Conservation (phyloP, 179 eudicot species). For the Silene coronaria region DNA sequence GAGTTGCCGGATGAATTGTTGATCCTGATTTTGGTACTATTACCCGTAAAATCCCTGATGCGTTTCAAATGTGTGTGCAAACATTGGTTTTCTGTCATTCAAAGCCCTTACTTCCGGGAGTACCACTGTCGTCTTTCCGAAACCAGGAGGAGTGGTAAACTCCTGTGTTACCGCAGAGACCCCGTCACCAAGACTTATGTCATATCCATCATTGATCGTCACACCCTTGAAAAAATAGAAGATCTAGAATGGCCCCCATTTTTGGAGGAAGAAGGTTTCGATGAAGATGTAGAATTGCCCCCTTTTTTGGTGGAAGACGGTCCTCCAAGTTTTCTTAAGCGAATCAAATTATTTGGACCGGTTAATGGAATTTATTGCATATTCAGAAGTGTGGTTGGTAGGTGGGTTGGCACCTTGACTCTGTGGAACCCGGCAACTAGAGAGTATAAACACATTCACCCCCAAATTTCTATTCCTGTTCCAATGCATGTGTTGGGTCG, state of each 20-base stretch:
- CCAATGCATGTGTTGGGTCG: not conserved
- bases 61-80: not conserved
- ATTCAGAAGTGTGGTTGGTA: not conserved
- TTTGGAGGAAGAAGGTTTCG: not conserved
- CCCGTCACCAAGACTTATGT: not conserved
- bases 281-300: not conserved
- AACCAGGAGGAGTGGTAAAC: not conserved
- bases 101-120: not conserved
- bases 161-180: slow-evolving; percentile 2
- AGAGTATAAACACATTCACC: slow-evolving; percentile 1
- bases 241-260: slow-evolving; percentile 9
- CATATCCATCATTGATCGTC: not conserved
- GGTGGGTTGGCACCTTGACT: not conserved
- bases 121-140: not conserved
- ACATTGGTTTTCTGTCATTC: slow-evolving; percentile 2
- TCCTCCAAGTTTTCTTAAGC: not conserved
- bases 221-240: slow-evolving; percentile 1
- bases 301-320: not conserved
- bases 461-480: not conserved
- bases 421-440: not conserved
- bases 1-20: slow-evolving; percentile 5
- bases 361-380: not conserved
- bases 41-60: not conserved
- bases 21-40: not conserved
- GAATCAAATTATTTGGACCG: not conserved